A percentile compares a stretch with the other conserved stretches of the same genome.
Conservation (phyloP, 2,329 filamentous ascomycete genomes). For the Fusarium austroafricanum region DNA sequence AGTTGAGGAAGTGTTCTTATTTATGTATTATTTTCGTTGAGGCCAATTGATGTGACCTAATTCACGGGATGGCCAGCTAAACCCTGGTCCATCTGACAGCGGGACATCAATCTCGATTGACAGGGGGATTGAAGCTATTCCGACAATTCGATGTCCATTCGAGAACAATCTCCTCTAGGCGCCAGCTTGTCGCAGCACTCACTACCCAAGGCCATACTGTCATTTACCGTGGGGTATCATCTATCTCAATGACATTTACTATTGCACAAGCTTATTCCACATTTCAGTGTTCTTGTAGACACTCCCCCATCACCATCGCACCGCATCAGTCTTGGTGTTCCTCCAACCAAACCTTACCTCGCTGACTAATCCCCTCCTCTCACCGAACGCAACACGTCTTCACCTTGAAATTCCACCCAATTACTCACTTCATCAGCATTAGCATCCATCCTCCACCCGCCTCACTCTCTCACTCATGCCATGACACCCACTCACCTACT, state of each 20-base stretch:
- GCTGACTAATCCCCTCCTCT: conserved; percentile 32
- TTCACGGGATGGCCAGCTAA: not conserved
- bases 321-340: not conserved
- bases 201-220: not conserved
- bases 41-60: not conserved
- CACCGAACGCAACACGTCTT: conserved; percentile 30
- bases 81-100: not conserved
- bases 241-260: not conserved
- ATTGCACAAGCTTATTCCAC: fast-evolving
- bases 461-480: conserved; percentile 2
- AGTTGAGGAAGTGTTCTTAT: too few relatives aligned
- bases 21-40: too few relatives aligned
- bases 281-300: not conserved
- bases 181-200: not conserved
- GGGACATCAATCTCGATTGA: not conserved
- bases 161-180: not conserved
- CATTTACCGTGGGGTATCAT: not conserved
- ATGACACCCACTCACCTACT: not conserved
- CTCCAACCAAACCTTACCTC: conserved; percentile 1
- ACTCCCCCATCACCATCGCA: not conserved
- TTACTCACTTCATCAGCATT: not conserved
- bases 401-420: conserved; percentile 21
- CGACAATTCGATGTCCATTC: not conserved
- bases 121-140: conserved; percentile 4
- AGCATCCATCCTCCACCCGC: conserved; percentile 19